Conservation (phyloP, 306 rosid species). For the Cucumis hystrix region DNA sequence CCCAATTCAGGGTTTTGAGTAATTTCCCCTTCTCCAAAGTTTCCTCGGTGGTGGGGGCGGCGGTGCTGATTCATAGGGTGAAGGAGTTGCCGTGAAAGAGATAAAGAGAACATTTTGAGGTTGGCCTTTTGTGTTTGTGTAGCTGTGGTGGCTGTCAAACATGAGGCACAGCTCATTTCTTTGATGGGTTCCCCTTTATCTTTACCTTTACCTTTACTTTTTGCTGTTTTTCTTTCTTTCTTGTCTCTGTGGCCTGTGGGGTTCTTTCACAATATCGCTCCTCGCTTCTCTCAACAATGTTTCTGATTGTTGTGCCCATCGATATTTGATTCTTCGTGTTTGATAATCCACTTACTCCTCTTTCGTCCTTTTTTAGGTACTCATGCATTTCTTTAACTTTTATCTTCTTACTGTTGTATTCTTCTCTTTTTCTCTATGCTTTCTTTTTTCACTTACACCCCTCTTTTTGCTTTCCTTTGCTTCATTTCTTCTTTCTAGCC, state of each 20-base stretch:
- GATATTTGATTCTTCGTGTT: conserved; percentile 20
- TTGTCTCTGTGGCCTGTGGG: conserved; percentile 1
- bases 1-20: background rate
- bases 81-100: conserved; percentile 13
- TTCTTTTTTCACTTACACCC: background rate
- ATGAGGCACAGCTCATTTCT: conserved; percentile 60
- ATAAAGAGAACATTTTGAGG: conserved; percentile 51
- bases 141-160: conserved; percentile 66
- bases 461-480: background rate
- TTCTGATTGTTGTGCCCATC: conserved; percentile 21
- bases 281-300: conserved; percentile 8
- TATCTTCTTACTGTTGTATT: conserved; percentile 5
- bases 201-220: conserved; percentile 15
- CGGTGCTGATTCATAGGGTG: conserved; percentile 66
- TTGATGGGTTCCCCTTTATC: conserved; percentile 21
- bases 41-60: conserved; percentile 29
- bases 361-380: background rate
- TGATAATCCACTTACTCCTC: background rate
- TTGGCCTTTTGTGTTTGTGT: conserved; percentile 59
- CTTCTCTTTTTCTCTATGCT: background rate
- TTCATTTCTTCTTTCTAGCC: background rate
- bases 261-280: background rate
- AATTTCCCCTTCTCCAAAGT: background rate
- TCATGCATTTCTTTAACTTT: background rate
- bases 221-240: conserved; percentile 14